Evolutionary conservation across 805 yeast species (phyloP), one percentile per base, ranked within the genome.

Genomic region (Lachancea nothofagi): DNA sequence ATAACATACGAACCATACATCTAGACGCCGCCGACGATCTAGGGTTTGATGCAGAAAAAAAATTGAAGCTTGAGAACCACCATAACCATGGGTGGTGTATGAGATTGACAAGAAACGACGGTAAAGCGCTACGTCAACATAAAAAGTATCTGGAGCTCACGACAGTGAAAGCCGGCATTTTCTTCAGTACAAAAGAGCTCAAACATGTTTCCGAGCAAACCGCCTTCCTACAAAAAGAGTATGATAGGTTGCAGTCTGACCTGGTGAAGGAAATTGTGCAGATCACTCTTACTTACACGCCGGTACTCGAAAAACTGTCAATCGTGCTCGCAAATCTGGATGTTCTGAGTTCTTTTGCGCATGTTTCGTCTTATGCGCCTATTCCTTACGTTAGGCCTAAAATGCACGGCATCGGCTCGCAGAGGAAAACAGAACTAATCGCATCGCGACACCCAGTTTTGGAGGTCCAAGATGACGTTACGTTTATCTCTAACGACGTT

Each of bases 371-470:
- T 1, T 80, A 78, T 53, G 95, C 97, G 0, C 90, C 95, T 22
- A 71, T 73, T 15, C 85, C 93, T 5, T 93, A 83, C 57, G 76
- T 79, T 2, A 77, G 78, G 46, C 97, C 98, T 2, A 69, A 53
- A 26, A 69, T 89, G 66, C 74, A 80, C 41, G 71, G 78, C 3
- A 62, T 82, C 37, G 36, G 40, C 28, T 33, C 53, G 4, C 69
- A 73, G 28, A 70, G 89, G 42, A 65, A 61, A 25, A 69, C 85
- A 4, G 57, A 70, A 7, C 67, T 90, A 22, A 69, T 69, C 40
- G 82, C 78, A n/a, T 86, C 97, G 0, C 75, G 98, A 48, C 98
- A 93, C 58, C 98, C 98, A 6, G 87, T 95, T 47, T 69, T 93
- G 53, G 98, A 93, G 61, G 84, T 78, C 39, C 96, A 88, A 59